Conservation (phyloP, 108 stramenopile genomes). For the Seminavis robusta region DNA sequence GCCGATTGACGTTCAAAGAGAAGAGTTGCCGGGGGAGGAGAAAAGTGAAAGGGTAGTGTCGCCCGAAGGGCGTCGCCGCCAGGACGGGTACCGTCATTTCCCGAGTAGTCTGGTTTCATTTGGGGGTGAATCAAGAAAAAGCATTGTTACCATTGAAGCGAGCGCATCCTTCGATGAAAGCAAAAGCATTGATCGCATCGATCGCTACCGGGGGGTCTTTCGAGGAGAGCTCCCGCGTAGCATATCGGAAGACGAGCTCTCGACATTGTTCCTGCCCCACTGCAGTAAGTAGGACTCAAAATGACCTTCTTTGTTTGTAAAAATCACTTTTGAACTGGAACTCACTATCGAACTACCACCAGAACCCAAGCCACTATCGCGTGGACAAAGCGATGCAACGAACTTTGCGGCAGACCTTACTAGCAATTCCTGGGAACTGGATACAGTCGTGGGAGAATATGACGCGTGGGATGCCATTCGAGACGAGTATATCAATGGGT, state of each 20-base stretch:
- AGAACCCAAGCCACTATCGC: too few species aligned
- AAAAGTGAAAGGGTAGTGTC: too few species aligned
- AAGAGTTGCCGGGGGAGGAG: too few species aligned
- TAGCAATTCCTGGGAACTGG: constrained; percentile 14
- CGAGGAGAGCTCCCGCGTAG: constrained; percentile 16
- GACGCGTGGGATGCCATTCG: constrained; percentile 72
- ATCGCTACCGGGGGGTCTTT: constrained; percentile 22
- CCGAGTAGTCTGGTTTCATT: constrained; percentile 7
- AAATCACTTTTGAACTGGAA: background rate
- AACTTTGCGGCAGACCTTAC: background rate
- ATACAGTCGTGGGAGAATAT: constrained; percentile 35
- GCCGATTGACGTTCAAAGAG: too few species aligned
- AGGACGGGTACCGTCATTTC: constrained; percentile 3
- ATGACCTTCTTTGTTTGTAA: background rate
- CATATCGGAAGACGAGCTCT: constrained; percentile 31
- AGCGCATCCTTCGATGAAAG: constrained; percentile 31
- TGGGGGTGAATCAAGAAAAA: background rate
- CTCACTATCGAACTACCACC: too few species aligned
- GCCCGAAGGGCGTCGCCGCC: too few species aligned
- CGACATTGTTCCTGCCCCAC: background rate
- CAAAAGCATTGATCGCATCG: constrained; percentile 13
- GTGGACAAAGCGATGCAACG: too few species aligned
- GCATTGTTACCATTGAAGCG: constrained; percentile 2
- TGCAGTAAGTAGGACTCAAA: background rate
- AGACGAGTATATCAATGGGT: constrained; percentile 69